phyloP scores from a whole-genome alignment of 805 yeast species.

The Cyberlindnera saturnus region DNA sequence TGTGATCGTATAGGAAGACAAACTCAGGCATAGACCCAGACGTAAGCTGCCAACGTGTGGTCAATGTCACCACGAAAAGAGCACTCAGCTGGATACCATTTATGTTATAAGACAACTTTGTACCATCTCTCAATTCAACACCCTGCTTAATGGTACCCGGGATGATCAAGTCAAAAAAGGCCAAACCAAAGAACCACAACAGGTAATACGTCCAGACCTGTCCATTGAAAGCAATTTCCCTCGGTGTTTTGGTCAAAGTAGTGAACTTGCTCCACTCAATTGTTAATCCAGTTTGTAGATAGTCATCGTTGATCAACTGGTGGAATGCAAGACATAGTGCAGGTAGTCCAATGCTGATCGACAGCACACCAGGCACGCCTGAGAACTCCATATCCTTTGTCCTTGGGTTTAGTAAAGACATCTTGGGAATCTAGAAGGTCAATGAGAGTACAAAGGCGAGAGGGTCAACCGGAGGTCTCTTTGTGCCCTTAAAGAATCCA shows the following conservation, averaged over 20 bases:
- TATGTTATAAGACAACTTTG: slow-evolving; percentile 64
- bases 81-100: slow-evolving; percentile 64
- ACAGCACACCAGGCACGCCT: slow-evolving; percentile 70
- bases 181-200: slow-evolving; percentile 66
- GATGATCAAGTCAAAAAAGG: slow-evolving; percentile 53
- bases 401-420: slow-evolving; percentile 48
- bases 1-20: slow-evolving; percentile 64
- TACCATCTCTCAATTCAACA: slow-evolving; percentile 68
- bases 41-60: slow-evolving; percentile 46
- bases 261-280: slow-evolving; percentile 35
- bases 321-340: slow-evolving; percentile 51
- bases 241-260: slow-evolving; percentile 30
- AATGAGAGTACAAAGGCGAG: too few species aligned
- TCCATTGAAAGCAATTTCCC: slow-evolving; percentile 33
- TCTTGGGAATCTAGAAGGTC: not conserved
- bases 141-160: slow-evolving; percentile 68
- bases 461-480: too few species aligned
- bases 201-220: slow-evolving; percentile 59
- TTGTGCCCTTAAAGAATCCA: too few species aligned
- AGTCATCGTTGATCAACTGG: slow-evolving; percentile 54
- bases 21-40: slow-evolving; percentile 69
- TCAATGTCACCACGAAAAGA: slow-evolving; percentile 33
- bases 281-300: slow-evolving; percentile 43
- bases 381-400: slow-evolving; percentile 71
- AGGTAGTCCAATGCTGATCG: slow-evolving; percentile 65